Conservation (phyloP, 2,329 filamentous ascomycete genomes). For the Chaetomium globosum region DNA sequence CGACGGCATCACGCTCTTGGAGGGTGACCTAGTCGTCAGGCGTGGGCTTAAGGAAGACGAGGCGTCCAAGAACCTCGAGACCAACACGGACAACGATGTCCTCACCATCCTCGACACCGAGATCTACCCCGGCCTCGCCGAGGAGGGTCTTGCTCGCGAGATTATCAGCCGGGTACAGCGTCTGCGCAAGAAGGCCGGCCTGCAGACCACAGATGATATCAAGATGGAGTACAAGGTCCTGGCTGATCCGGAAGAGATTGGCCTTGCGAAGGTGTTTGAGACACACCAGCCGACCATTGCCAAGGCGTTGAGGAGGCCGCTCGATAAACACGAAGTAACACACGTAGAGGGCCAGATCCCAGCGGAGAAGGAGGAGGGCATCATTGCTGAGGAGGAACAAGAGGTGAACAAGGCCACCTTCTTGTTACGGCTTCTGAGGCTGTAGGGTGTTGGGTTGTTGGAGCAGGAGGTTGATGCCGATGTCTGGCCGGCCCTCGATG, state of each 20-base stretch:
- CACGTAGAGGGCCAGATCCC: slow-evolving; percentile 61
- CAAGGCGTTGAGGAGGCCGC: slow-evolving; percentile 74
- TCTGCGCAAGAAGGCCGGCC: slow-evolving; percentile 87
- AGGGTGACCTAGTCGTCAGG: slow-evolving; percentile 81
- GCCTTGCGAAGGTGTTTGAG: slow-evolving; percentile 69
- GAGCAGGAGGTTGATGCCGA: neutral
- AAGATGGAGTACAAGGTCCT: slow-evolving; percentile 90
- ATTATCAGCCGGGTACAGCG: slow-evolving; percentile 92
- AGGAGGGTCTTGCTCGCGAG: slow-evolving; percentile 87
- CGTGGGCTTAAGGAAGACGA: slow-evolving; percentile 75
- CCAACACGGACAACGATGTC: slow-evolving; percentile 85
- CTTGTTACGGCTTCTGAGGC: slow-evolving; percentile 68
- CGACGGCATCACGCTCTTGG: slow-evolving; percentile 79
- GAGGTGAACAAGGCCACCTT: slow-evolving; percentile 77
- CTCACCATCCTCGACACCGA: slow-evolving; percentile 81
- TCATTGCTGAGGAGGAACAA: slow-evolving; percentile 82
- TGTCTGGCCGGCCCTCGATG: neutral
- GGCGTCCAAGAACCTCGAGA: slow-evolving; percentile 73
- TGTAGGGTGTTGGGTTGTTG: slow-evolving; percentile 51
- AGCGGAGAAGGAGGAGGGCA: slow-evolving; percentile 53
- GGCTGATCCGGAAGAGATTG: slow-evolving; percentile 75
- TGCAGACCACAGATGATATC: slow-evolving; percentile 90
- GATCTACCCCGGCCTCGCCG: slow-evolving; percentile 78
- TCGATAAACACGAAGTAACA: slow-evolving; percentile 69
- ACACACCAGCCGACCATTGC: slow-evolving; percentile 69